Conservation (phyloP, 352 stramenopile species). For the Globisporangium heterothallicum region DNA sequence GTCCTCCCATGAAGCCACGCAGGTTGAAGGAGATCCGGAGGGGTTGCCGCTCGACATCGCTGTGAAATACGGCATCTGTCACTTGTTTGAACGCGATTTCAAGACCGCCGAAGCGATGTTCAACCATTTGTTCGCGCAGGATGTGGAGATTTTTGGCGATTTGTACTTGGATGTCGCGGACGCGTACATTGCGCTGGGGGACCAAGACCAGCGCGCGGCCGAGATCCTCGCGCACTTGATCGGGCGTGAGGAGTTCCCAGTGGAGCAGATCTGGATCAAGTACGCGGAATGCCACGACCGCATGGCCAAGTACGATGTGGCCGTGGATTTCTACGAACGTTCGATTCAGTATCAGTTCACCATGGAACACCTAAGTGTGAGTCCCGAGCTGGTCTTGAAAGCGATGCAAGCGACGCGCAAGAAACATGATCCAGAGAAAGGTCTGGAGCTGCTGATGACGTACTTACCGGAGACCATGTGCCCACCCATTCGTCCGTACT, state of each 20-base stretch:
- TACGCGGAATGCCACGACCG: slow-evolving; percentile 73
- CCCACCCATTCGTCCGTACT: slow-evolving; percentile 79
- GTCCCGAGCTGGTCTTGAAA: slow-evolving; percentile 61
- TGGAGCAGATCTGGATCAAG: slow-evolving; percentile 81
- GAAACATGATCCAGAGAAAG: slow-evolving; percentile 39
- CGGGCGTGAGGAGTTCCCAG: slow-evolving; percentile 54
- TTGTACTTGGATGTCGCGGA: slow-evolving; percentile 82
- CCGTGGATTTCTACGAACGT: slow-evolving; percentile 79
- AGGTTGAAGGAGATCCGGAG: slow-evolving; percentile 59
- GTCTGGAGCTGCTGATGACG: slow-evolving; percentile 46
- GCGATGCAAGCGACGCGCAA: slow-evolving; percentile 61
- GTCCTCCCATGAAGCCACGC: slow-evolving; percentile 42
- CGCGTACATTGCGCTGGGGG: slow-evolving; percentile 65
- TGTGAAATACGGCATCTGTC: slow-evolving; percentile 85
- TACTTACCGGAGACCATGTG: slow-evolving; percentile 62
- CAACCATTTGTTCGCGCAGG: slow-evolving; percentile 74
- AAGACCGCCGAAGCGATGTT: slow-evolving; percentile 77
- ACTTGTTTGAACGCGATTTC: slow-evolving; percentile 73
- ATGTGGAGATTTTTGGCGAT: slow-evolving; percentile 81
- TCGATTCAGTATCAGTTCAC: slow-evolving; percentile 46
- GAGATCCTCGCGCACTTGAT: slow-evolving; percentile 68
- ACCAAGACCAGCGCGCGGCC: slow-evolving; percentile 59
- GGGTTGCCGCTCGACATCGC: slow-evolving; percentile 80
- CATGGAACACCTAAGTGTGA: slow-evolving; percentile 43
- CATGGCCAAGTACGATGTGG: slow-evolving; percentile 51